These are phyloP conservation scores for Cladosporium sp. DNA, from an alignment of 2,329 filamentous ascomycete genomes.

Conservation along the genomic window DNA sequence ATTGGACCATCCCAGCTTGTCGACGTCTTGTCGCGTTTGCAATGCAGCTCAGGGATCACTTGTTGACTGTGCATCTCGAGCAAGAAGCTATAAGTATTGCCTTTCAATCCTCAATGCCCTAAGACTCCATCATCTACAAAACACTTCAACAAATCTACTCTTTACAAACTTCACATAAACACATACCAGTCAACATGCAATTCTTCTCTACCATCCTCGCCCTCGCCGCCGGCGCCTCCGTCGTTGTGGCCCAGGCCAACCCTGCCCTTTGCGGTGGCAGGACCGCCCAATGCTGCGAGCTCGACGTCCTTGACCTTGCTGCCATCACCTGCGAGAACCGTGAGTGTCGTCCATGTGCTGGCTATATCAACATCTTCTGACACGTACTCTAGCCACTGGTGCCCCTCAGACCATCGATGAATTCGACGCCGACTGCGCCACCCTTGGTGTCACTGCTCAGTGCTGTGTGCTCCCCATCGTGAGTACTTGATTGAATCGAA, in stretches of 20 bases:
- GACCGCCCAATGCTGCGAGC: constrained; percentile 12
- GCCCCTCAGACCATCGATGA: background rate
- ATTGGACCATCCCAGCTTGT: background rate
- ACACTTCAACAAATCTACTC: background rate
- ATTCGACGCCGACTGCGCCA: constrained; percentile 10
- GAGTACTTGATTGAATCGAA: background rate
- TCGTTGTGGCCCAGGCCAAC: constrained; percentile 8
- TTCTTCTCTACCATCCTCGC: background rate
- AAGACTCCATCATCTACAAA: background rate
- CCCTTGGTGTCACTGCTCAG: constrained; percentile 11
- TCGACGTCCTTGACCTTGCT: constrained; percentile 11
- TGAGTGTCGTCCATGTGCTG: background rate
- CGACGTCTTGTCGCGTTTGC: background rate
- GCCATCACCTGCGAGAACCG: constrained; percentile 12
- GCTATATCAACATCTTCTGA: background rate
- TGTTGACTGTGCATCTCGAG: background rate
- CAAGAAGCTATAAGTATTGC: background rate
- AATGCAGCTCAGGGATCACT: background rate
- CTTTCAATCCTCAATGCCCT: background rate
- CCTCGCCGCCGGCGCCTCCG: constrained; percentile 14
- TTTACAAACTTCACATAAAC: background rate
- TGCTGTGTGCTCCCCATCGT: constrained; percentile 15
- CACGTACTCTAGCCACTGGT: background rate
- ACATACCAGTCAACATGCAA: background rate
- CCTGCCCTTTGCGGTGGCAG: constrained; percentile 8